phyloP scores from a whole-genome alignment of 495 filamentous ascomycete genomes.

The Aspergillus cavernicola region DNA sequence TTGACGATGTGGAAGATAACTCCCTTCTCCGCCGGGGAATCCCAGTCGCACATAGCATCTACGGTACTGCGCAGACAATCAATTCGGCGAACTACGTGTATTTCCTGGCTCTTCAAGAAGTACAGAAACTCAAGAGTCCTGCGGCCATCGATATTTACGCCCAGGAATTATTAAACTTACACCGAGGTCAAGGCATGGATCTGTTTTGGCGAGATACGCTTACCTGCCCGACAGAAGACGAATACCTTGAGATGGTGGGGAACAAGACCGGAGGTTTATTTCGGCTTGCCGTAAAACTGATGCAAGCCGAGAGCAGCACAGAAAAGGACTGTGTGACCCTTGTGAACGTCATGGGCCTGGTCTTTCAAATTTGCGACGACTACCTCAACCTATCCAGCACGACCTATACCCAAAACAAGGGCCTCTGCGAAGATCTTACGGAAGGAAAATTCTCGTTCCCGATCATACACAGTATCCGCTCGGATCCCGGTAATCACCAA shows the following conservation, averaged over 20 bases:
- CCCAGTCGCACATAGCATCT: constrained; percentile 92
- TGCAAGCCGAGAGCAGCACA: constrained; percentile 80
- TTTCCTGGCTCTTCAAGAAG: constrained; percentile 80
- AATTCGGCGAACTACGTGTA: constrained; percentile 98
- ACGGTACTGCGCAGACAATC: constrained; percentile 92
- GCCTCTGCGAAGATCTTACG: constrained; percentile 92
- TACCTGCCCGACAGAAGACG: constrained; percentile 89
- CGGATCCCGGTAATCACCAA: constrained; percentile 72
- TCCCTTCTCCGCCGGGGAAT: constrained; percentile 81
- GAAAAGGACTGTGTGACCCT: constrained; percentile 71
- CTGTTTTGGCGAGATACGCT: constrained; percentile 95
- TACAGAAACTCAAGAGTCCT: constrained; percentile 71
- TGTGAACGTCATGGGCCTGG: constrained; percentile 84
- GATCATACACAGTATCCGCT: constrained; percentile 90
- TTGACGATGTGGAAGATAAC: constrained; percentile 89
- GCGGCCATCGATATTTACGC: constrained; percentile 72
- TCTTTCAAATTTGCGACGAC: constrained; percentile 97
- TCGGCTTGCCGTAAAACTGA: constrained; percentile 87
- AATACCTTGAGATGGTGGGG: constrained; percentile 97
- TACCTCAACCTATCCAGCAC: constrained; percentile 77
- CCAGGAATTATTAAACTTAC: constrained; percentile 88
- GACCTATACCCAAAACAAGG: constrained; percentile 84
- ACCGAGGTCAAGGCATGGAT: constrained; percentile 96
- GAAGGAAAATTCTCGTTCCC: constrained; percentile 99
- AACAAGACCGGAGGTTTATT: constrained; percentile 98